Base-by-base conservation (phyloP, 2,329 filamentous ascomycete species). In the Alternaria arbusti region DNA sequence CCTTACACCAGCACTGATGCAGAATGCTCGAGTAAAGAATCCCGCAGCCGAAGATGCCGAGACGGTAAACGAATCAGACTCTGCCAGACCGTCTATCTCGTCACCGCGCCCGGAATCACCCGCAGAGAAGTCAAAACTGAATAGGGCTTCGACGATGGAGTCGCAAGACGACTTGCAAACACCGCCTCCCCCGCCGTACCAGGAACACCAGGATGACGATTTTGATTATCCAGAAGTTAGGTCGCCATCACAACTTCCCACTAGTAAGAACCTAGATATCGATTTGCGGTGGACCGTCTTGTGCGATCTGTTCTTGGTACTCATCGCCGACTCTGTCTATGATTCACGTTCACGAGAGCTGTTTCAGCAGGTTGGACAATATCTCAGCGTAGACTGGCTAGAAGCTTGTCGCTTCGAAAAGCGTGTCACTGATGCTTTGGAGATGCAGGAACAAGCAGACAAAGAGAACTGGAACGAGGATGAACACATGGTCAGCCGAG, bases 381-480 rank as follows among this genome's bases (percentile, higher is more conserved):
- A 91, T 64, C 86, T 99, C 70, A 89, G 92, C 45, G 90, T 99
- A 8, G 87, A 90, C 12, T 97, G 93, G 93, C 84, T 96, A 57
- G 96, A 99, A 69, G 97, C 98, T 61, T 97, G 94, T 80, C 90
- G 93, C 43, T 99, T 99, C 74, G 96, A 99, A 82, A 98, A 97
- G 82, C 91, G 94, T 57, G 93, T 99, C 6, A 97, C 96, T 8
- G 96, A 99, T 80, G 94, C 96, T 1, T 84, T 99, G 22, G 96
- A 99, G 80, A 97, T 99, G 93, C 95, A 98, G 81, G 94, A 98
- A 79, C 90, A 92, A 50, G 93, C 93, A 6, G 91, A 94, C 67
- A 96, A 95, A 74, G 96, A 99, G 81, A 97, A 95, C 67, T 99
- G 96, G 96, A 96, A 97, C 70, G 96, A 99, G 79, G 91, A 96